Evolutionary conservation across 2,329 filamentous ascomycete species (phyloP).

Genomic region (Exserohilum rostratum): DNA sequence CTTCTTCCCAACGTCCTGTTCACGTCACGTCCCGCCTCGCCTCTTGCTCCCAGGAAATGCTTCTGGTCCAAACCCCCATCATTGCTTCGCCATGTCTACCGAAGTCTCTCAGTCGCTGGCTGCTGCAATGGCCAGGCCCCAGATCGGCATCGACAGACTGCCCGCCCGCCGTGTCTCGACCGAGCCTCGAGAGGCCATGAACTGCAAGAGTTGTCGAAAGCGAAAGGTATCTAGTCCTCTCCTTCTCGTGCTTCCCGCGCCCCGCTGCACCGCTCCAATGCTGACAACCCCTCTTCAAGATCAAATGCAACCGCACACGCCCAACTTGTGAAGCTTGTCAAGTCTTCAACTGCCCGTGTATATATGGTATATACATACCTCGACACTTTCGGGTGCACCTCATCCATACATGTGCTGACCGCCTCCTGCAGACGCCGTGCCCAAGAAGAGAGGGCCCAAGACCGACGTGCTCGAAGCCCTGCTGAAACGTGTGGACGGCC

Average conservation of each 20-base stretch:
- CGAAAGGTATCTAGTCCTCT: constrained; percentile 68
- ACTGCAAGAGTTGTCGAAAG: constrained; percentile 93
- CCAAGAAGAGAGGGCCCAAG: constrained; percentile 88
- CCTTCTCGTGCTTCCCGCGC: constrained; percentile 9
- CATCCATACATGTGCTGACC: constrained; percentile 21
- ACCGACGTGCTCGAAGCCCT: constrained; percentile 86
- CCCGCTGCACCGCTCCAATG: background rate
- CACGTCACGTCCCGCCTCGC: constrained; percentile 14
- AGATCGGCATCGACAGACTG: constrained; percentile 81
- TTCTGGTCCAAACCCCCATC: constrained; percentile 31
- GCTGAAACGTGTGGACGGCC: constrained; percentile 81
- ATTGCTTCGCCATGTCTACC: constrained; percentile 38
- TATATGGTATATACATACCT: constrained; percentile 71
- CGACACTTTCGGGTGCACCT: background rate
- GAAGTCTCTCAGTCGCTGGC: constrained; percentile 38
- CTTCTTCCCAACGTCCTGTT: constrained; percentile 32
- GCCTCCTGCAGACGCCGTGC: constrained; percentile 71
- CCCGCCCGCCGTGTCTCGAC: constrained; percentile 72
- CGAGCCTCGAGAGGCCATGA: constrained; percentile 88
- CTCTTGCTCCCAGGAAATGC: constrained; percentile 40
- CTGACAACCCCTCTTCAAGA: constrained; percentile 62
- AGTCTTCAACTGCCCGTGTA: constrained; percentile 84
- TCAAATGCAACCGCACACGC: constrained; percentile 87
- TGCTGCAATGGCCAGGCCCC: constrained; percentile 69
- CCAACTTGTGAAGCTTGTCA: constrained; percentile 88